A percentile compares a stretch with the other conserved stretches of the same genome.
Evolutionary conservation across 2,329 filamentous ascomycete genomes (phyloP).

Genomic region (Penicillium paneum): DNA sequence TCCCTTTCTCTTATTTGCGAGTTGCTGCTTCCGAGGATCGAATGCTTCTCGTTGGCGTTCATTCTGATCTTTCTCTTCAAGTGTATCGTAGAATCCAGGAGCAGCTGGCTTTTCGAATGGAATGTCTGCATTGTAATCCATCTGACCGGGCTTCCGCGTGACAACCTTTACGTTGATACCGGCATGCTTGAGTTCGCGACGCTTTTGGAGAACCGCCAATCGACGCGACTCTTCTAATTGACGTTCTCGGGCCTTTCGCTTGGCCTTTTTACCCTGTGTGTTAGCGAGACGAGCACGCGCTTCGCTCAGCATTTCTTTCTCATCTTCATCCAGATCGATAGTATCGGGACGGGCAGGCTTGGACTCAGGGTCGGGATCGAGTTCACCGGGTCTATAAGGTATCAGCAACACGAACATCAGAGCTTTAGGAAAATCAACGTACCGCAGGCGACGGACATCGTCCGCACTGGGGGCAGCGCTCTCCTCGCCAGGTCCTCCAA

Average conservation of each 20-base stretch:
- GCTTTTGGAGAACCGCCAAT: conserved; percentile 86
- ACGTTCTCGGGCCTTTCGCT: conserved; percentile 91
- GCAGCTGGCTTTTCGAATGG: conserved; percentile 92
- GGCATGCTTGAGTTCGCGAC: conserved; percentile 92
- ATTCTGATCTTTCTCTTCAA: conserved; percentile 75
- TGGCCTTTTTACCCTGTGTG: conserved; percentile 98
- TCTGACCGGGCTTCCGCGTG: conserved; percentile 88
- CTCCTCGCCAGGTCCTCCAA: conserved; percentile 81
- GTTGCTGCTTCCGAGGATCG: conserved; percentile 87
- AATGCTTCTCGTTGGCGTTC: conserved; percentile 81
- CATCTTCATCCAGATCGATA: conserved; percentile 96
- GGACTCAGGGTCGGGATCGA: conserved; percentile 95
- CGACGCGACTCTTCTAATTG: conserved; percentile 93
- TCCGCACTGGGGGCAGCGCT: conserved; percentile 84
- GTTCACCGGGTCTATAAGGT: conserved; percentile 68
- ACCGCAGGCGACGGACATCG: conserved; percentile 78
- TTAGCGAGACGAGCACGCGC: conserved; percentile 94
- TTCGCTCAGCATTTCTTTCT: conserved; percentile 99
- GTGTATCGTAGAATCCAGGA: conserved; percentile 88
- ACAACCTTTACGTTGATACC: conserved; percentile 97
- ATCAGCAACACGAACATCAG: conserved; percentile 9
- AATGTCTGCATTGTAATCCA: conserved; percentile 99
- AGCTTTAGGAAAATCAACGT: conserved; percentile 15
- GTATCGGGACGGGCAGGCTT: conserved; percentile 95
- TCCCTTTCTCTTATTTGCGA: conserved; percentile 88